These are phyloP conservation scores for Agrostemma githago DNA, from an alignment of 148 eudicot species.

Conservation along the genomic window DNA sequence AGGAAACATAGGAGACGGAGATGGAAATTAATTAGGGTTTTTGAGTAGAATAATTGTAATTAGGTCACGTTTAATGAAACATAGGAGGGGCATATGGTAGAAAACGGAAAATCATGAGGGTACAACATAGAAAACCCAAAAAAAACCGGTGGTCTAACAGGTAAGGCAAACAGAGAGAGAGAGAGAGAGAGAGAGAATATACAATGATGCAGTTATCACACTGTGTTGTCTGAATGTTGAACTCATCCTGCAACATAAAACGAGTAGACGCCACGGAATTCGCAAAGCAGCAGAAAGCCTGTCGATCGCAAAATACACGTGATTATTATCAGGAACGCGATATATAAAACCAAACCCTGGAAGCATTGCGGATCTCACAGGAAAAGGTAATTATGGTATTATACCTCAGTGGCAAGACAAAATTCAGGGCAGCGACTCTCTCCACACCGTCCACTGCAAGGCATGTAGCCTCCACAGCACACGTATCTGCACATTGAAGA, in stretches of 20 bases:
- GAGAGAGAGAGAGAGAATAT: constrained; percentile 11
- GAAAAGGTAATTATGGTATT: not conserved
- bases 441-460: constrained; percentile 97
- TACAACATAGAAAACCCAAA: too few species aligned
- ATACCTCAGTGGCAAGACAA: constrained; percentile 87
- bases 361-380: not conserved
- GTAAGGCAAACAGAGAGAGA: constrained; percentile 23
- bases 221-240: constrained; percentile 89
- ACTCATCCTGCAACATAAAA: constrained; percentile 90
- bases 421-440: constrained; percentile 88
- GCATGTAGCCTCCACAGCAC: constrained; percentile 94
- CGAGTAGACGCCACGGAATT: constrained; percentile 95
- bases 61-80: too few species aligned
- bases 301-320: constrained; percentile 14
- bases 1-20: too few species aligned
- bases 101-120: too few species aligned
- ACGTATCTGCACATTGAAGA: constrained; percentile 48
- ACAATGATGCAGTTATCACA: constrained; percentile 73
- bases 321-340: constrained; percentile 1
- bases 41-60: too few species aligned
- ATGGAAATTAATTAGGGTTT: too few species aligned
- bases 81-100: too few species aligned
- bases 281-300: constrained; percentile 77
- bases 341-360: too few species aligned
- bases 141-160: not conserved